Evolutionary conservation across 73 alveolate species (phyloP), one percentile per base, ranked within the genome.

Genomic region (Paramecium sexaurelia): DNA sequence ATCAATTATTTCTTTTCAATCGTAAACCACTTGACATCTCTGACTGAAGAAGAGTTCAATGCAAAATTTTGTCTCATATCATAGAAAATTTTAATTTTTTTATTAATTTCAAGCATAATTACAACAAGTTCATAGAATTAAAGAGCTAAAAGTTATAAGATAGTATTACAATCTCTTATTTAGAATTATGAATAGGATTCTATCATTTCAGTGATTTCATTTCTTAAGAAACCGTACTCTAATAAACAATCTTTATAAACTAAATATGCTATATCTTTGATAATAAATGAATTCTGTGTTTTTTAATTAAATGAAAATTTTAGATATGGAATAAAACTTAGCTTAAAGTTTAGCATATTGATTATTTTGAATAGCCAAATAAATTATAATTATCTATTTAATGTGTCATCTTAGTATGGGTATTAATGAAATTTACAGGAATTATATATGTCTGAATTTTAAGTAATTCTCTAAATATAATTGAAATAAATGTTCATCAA

Each of bases 281-380:
- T 78, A 4, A 78, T 78, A 24, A 33, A 61, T 10, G 90, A 36
- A 41, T 78, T 78, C 35, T 24, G 6, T 19, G 90, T 78, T 24
- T 78, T 78, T 6, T 45, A 13, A 15, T 26, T 41, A 39, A 78
- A 78, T 29, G 17, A 19, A 17, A 78, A 29, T 45, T 78, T 0
- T 10, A 78, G 13, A 45, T 41, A 22, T 41, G 68, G 68, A 19
- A 41, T 26, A 22, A 78, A 45, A 20, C 51, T 27, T 0, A 41
- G 19, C 9, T 78, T 78, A 45, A 5, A 78, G 22, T 39, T 78
- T 5, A 78, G 40, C 55, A 78, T 20, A 78, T 78, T 78, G 26
- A 39, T 78, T 40, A 78, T 78, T 43, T 78, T 78, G 15, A 78
- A 78, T 15, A 78, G 73, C 90, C 90, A 78, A 20, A 78, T 15